Conservation (phyloP, 345 rosid species). For the Citrus australasica region DNA sequence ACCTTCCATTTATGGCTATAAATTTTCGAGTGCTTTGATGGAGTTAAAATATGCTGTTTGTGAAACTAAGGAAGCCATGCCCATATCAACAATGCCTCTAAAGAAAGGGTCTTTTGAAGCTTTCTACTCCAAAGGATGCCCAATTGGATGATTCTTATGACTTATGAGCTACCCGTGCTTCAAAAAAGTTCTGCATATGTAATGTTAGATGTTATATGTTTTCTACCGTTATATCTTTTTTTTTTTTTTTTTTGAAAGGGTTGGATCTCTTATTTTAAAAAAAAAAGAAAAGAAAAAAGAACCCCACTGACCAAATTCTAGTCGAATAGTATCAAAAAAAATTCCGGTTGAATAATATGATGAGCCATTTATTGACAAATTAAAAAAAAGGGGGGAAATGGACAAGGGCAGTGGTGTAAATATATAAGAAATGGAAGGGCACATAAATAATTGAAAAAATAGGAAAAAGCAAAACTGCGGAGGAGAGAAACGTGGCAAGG, state of each 20-base stretch:
- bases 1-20: slow-evolving; percentile 12
- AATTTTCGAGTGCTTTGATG: background rate
- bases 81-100: no score
- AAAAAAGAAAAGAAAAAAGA: no score
- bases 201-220: background rate
- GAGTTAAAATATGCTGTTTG: background rate
- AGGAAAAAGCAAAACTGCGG: background rate
- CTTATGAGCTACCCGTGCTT: background rate
- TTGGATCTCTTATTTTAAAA: background rate
- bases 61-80: background rate
- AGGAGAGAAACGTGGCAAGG: slow-evolving; percentile 4
- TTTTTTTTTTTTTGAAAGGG: no score
- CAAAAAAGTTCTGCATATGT: no score
- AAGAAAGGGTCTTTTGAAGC: background rate
- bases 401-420: background rate
- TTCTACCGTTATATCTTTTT: no score
- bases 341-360: background rate
- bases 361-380: background rate
- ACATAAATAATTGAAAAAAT: background rate
- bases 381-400: no score
- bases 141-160: background rate
- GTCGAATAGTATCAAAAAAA: no score
- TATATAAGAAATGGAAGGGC: background rate
- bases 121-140: background rate
- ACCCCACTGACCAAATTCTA: background rate